A percentile compares a stretch with the other conserved stretches of the same genome.
Evolutionary conservation across 2,329 filamentous ascomycete genomes (phyloP).

Genomic region (Penicillium freii): DNA sequence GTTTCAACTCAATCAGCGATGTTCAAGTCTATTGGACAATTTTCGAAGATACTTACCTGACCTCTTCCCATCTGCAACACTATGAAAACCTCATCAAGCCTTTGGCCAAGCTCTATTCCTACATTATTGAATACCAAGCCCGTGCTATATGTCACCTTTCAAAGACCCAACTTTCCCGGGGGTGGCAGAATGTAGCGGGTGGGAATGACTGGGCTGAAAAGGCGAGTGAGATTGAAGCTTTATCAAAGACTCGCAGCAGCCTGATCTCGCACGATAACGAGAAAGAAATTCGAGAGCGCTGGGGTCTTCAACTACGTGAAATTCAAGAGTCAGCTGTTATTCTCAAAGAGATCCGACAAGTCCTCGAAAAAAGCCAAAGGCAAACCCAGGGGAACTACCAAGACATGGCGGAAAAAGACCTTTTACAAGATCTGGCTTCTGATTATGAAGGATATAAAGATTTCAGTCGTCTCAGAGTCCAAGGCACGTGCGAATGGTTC

Average conservation of each 20-base stretch:
- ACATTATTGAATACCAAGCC: not conserved
- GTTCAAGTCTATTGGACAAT: not conserved
- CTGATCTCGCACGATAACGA: not conserved
- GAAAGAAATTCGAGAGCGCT: not conserved
- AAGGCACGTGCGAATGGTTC: slow-evolving; percentile 36
- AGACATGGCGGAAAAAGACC: not conserved
- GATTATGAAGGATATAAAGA: not conserved
- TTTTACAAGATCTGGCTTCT: not conserved
- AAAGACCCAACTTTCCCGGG: not conserved
- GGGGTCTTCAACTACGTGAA: not conserved
- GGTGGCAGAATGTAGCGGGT: not conserved
- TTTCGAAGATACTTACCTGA: not conserved
- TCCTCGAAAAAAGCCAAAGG: not conserved
- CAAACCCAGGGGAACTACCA: not conserved
- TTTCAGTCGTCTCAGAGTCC: not conserved
- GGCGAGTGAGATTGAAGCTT: not conserved
- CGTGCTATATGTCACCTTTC: not conserved
- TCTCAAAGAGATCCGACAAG: not conserved
- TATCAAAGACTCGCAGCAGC: not conserved
- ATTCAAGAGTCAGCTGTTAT: not conserved
- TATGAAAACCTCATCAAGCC: not conserved
- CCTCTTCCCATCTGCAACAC: not conserved
- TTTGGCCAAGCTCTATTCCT: not conserved
- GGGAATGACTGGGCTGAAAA: not conserved
- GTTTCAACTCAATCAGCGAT: not conserved